Conservation (phyloP, 2,329 filamentous ascomycete genomes). For the Colletotrichum melonis region DNA sequence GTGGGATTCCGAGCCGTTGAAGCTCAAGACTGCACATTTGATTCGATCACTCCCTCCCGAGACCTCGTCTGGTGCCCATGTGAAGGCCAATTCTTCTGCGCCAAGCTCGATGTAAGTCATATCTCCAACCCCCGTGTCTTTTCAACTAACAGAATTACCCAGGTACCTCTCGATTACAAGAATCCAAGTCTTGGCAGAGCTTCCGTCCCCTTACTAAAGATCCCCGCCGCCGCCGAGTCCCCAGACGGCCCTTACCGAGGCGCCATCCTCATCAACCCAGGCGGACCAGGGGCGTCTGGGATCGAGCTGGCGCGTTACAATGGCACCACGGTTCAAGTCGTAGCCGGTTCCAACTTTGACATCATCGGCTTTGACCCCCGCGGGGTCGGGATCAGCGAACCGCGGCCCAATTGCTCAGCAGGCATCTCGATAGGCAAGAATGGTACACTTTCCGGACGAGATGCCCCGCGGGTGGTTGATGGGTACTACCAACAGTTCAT, state of each 20-base stretch:
- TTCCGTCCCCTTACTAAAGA: conserved; percentile 51
- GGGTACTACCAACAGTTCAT: not conserved
- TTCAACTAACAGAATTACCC: conserved; percentile 11
- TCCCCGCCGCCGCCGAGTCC: conserved; percentile 49
- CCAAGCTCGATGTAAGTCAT: conserved; percentile 45
- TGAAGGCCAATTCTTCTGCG: conserved; percentile 50
- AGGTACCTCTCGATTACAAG: conserved; percentile 54
- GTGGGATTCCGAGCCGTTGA: not conserved
- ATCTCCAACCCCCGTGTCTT: not conserved
- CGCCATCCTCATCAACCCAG: conserved; percentile 56
- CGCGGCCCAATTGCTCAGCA: conserved; percentile 51
- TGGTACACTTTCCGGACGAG: not conserved
- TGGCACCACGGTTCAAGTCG: conserved; percentile 39
- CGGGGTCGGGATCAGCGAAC: conserved; percentile 51
- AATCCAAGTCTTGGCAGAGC: conserved; percentile 42
- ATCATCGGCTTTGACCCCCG: conserved; percentile 58
- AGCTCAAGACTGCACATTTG: conserved; percentile 40
- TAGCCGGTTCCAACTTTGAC: conserved; percentile 45
- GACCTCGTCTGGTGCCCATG: conserved; percentile 45
- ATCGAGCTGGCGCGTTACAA: conserved; percentile 44
- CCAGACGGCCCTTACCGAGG: conserved; percentile 52
- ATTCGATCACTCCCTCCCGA: conserved; percentile 26
- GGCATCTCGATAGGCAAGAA: not conserved
- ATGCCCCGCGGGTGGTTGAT: conserved; percentile 2
- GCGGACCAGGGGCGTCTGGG: conserved; percentile 56